A percentile compares a stretch with the other conserved stretches of the same genome.
Evolutionary conservation across 208 protist genomes (phyloP).

Genomic region (Crithidia expoeki): DNA sequence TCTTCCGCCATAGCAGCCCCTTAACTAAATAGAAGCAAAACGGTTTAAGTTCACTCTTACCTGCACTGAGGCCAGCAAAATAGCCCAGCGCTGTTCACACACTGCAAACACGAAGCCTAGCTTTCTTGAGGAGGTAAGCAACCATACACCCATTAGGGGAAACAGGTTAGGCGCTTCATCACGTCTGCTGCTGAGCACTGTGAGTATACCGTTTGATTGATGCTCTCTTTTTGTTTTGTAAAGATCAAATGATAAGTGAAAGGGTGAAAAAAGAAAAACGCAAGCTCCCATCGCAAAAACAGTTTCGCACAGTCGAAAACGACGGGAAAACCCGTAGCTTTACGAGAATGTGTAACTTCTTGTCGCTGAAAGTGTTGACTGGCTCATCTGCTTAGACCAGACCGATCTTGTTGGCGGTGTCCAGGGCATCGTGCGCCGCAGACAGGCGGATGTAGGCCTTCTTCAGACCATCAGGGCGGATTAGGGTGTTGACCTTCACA

Average conservation of each 20-base stretch:
- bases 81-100: no score
- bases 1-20: no score
- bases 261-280: constrained; percentile 7
- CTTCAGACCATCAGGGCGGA: constrained; percentile 98
- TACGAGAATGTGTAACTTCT: background rate
- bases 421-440: constrained; percentile 96
- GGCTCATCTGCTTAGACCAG: constrained; percentile 69
- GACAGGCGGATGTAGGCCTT: constrained; percentile 98
- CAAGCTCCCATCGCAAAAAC: no score
- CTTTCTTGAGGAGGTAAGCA: no score
- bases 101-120: no score
- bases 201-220: no score
- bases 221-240: no score
- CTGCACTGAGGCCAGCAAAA: no score
- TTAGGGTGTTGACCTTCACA: constrained; percentile 99
- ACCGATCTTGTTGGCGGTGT: constrained; percentile 98
- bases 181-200: background rate
- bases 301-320: background rate
- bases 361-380: constrained; percentile 5
- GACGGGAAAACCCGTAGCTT: background rate
- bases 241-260: no score
- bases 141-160: no score
- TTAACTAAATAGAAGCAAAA: no score
- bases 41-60: no score
- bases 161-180: background rate